Evolutionary conservation across 2,329 filamentous ascomycete genomes (phyloP), one percentile per base, ranked within the genome.

Genomic region (Penicillium sp.): DNA sequence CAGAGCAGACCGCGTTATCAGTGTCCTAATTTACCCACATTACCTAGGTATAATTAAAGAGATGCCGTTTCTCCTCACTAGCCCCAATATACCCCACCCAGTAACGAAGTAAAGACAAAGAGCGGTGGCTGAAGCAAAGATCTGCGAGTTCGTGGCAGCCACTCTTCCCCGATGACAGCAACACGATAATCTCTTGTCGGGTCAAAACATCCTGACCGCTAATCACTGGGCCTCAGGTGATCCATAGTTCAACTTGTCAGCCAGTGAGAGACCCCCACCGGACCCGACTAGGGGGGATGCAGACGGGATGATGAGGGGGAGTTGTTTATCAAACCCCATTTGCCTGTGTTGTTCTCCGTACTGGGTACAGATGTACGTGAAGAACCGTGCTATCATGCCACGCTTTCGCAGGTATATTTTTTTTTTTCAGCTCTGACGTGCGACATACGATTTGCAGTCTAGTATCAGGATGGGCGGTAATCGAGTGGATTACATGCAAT

Each of bases 1-100:
- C n/a, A 52, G 50, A 18, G 18, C 46, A 46, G 29, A 44, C 37
- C 57, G 60, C 55, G 52, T 49, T 63, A 61, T 60, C 55, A 52
- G 42, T 44, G 18, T 34, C 5, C 18, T 34, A 15, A 13, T 34
- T 34, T 25, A 46, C 6, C 23, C 25, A 13, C 21, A 32, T 16
- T 21, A 18, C 18, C 18, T 18, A 18, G 18, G 18, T 18, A 21
- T 32, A 32, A 16, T 45, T 44, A n/a, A 8, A 18, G 13, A 39
- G 10, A 47, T 23, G 44, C 23, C 15, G 29, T 25, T n/a, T 42
- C 47, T 50, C 15, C 13, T 23, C 35, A 23, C 18, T 16, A 27
- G n/a, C 39, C 32, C 9, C 12, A 31, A 46, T 45, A 46, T 37
- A 49, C 50, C 32, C 34, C 42, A 23, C 18, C 37, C 12, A 50